Conservation (phyloP, 2,329 filamentous ascomycete species). For the Calonectria fujianensis region DNA sequence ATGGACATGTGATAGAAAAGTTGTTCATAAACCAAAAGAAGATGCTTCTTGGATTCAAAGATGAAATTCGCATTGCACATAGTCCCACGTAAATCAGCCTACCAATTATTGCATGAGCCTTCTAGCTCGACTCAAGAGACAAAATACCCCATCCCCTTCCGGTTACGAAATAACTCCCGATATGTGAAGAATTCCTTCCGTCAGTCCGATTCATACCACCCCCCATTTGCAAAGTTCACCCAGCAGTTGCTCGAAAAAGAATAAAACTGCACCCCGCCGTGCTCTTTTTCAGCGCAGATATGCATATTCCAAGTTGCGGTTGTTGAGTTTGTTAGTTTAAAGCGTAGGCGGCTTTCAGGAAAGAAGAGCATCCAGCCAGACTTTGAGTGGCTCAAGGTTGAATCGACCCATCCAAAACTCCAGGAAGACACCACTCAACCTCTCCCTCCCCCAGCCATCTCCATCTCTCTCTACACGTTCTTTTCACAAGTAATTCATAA, state of each 20-base stretch:
- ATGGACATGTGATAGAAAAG: conserved; percentile 19
- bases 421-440: not conserved
- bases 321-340: not conserved
- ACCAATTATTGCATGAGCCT: not conserved
- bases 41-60: not conserved
- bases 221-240: too few species aligned
- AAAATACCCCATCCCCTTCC: too few species aligned
- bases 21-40: conserved; percentile 14
- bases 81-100: not conserved
- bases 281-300: not conserved
- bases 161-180: too few species aligned
- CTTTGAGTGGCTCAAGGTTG: not conserved
- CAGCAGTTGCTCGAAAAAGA: too few species aligned
- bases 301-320: too few species aligned
- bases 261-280: too few species aligned
- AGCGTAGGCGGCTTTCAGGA: not conserved
- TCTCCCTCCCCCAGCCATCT: not conserved
- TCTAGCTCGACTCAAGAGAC: too few species aligned
- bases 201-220: too few species aligned
- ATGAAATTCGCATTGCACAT: not conserved
- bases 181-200: too few species aligned
- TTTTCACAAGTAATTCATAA: not conserved
- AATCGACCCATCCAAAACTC: not conserved
- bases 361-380: not conserved
- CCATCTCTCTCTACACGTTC: not conserved